These are phyloP conservation scores for Carex scoparia DNA, from an alignment of 176 grass and related monocot species.

Conservation along the genomic window DNA sequence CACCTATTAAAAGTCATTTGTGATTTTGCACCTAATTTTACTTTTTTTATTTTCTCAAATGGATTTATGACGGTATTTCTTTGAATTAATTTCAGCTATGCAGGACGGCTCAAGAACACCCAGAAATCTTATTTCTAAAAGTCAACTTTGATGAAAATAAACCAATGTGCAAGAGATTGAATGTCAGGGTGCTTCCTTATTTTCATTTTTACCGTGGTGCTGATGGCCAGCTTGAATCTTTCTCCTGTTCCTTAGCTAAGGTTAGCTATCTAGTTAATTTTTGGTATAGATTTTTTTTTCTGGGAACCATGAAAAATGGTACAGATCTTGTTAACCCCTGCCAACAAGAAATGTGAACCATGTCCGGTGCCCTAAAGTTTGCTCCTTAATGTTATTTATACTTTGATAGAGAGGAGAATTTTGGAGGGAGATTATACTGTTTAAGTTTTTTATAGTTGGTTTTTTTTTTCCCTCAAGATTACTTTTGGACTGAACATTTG, in stretches of 20 bases:
- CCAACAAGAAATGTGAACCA: not conserved
- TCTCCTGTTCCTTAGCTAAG: constrained; percentile 97
- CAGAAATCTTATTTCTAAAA: constrained; percentile 72
- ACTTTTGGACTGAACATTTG: not conserved
- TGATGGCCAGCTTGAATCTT: constrained; percentile 78
- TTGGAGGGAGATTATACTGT: not conserved
- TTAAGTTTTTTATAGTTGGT: not conserved
- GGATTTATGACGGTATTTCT: not conserved
- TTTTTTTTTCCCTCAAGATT: not conserved
- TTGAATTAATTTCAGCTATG: constrained; percentile 57
- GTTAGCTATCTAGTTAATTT: constrained; percentile 27
- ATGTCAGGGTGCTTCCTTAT: constrained; percentile 94
- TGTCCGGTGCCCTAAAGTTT: not conserved
- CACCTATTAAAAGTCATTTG: not conserved
- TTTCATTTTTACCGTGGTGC: constrained; percentile 97
- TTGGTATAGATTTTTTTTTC: not conserved
- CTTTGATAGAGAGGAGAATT: not conserved
- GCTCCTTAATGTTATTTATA: not conserved
- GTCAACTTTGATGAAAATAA: constrained; percentile 99
- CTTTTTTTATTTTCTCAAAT: not conserved
- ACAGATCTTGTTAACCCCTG: not conserved
- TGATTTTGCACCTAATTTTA: not conserved
- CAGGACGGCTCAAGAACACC: constrained; percentile 59
- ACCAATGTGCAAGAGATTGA: constrained; percentile 97
- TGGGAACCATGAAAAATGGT: not conserved